phyloP scores from a whole-genome alignment of 768 basidiomycete species.

The Collybia sordida region DNA sequence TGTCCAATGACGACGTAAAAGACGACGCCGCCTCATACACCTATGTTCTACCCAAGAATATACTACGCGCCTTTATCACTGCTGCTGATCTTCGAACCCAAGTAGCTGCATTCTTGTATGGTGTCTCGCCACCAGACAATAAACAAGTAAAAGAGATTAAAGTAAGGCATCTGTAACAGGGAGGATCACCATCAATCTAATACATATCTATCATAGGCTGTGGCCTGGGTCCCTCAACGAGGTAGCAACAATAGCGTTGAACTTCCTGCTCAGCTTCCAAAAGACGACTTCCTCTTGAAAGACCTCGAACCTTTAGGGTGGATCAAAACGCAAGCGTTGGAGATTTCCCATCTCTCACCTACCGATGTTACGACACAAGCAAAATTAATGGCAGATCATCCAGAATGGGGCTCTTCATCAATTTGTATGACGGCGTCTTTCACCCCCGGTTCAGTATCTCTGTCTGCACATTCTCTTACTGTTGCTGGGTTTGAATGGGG shows the following conservation, averaged over 20 bases:
- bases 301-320: slow-evolving; percentile 95
- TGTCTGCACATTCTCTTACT: slow-evolving; percentile 89
- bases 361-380: slow-evolving; percentile 93
- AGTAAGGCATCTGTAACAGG: slow-evolving; percentile 28
- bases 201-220: slow-evolving; percentile 44
- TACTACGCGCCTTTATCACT: slow-evolving; percentile 90
- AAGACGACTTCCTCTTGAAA: slow-evolving; percentile 92
- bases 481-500: slow-evolving; percentile 98
- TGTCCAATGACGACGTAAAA: slow-evolving; percentile 98
- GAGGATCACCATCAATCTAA: neutral
- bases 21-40: slow-evolving; percentile 95
- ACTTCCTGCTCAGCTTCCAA: slow-evolving; percentile 84
- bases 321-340: slow-evolving; percentile 95
- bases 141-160: slow-evolving; percentile 99
- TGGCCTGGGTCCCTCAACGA: slow-evolving; percentile 97
- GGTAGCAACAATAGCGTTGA: slow-evolving; percentile 95
- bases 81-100: slow-evolving; percentile 95
- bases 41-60: slow-evolving; percentile 96
- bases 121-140: slow-evolving; percentile 91
- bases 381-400: slow-evolving; percentile 95
- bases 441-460: slow-evolving; percentile 95
- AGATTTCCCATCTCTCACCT: slow-evolving; percentile 90
- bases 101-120: slow-evolving; percentile 92
- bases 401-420: slow-evolving; percentile 91
- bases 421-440: slow-evolving; percentile 95